These are phyloP conservation scores for Acacia concinna DNA, from an alignment of 331 rosid species.

Conservation along the genomic window DNA sequence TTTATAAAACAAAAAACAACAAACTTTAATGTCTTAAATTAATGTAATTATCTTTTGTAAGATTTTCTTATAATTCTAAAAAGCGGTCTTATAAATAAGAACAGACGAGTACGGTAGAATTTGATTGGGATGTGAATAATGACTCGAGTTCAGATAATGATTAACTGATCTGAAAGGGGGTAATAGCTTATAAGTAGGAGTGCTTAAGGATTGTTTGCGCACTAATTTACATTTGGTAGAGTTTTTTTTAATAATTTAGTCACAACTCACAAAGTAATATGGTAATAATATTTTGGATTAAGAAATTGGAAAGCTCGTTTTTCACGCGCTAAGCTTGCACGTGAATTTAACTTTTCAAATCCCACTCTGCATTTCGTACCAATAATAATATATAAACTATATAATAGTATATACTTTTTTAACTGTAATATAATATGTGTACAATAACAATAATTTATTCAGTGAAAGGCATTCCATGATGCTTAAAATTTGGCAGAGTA, in stretches of 20 bases:
- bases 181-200: neutral
- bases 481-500: neutral
- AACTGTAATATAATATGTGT: no score
- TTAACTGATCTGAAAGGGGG: neutral
- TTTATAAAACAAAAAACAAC: no score
- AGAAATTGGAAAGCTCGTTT: neutral
- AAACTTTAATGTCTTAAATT: no score
- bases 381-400: neutral
- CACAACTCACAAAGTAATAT: no score
- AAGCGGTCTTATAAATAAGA: no score
- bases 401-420: no score
- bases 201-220: neutral
- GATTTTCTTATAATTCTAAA: no score
- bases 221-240: neutral
- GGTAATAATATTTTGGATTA: no score
- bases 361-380: neutral
- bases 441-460: no score
- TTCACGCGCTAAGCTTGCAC: neutral
- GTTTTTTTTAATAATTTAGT: neutral
- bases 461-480: neutral
- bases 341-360: neutral
- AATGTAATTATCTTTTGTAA: no score
- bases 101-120: neutral
- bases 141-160: neutral
- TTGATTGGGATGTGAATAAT: neutral